Conservation (phyloP, 2,329 filamentous ascomycete genomes). For the Colletotrichum plurivorum region DNA sequence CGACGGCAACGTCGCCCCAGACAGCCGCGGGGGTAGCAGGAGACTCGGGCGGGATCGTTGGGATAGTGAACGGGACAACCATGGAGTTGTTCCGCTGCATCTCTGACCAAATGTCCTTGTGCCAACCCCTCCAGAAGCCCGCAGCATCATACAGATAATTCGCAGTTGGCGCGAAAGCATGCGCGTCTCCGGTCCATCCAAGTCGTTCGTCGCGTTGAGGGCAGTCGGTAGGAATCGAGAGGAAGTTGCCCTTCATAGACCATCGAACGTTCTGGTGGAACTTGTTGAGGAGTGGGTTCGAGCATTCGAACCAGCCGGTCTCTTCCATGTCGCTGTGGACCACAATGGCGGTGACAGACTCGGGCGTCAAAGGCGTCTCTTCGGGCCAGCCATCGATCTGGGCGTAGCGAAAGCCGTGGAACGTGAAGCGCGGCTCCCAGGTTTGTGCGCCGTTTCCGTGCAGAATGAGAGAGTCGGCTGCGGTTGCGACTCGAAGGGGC, state of each 20-base stretch:
- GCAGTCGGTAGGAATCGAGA: slow-evolving; percentile 71
- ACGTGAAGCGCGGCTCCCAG: slow-evolving; percentile 66
- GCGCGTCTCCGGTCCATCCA: slow-evolving; percentile 67
- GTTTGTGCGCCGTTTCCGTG: slow-evolving; percentile 41
- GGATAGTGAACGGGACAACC: slow-evolving; percentile 49
- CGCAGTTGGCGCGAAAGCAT: slow-evolving; percentile 64
- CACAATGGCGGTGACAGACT: slow-evolving; percentile 48
- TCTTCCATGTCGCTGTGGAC: slow-evolving; percentile 67
- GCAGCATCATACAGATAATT: slow-evolving; percentile 68
- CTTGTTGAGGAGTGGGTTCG: slow-evolving; percentile 64
- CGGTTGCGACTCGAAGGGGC: slow-evolving; percentile 60
- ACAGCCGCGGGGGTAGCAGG: slow-evolving; percentile 49
- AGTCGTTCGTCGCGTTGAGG: slow-evolving; percentile 69
- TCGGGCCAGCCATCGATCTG: slow-evolving; percentile 61
- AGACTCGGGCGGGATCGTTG: slow-evolving; percentile 45
- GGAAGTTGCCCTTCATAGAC: slow-evolving; percentile 72
- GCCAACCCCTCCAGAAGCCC: slow-evolving; percentile 65
- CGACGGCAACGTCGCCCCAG: slow-evolving; percentile 61
- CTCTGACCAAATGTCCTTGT: slow-evolving; percentile 59
- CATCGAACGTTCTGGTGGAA: slow-evolving; percentile 69
- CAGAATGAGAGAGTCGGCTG: slow-evolving; percentile 55
- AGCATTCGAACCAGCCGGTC: slow-evolving; percentile 66
- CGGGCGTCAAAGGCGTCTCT: slow-evolving; percentile 40
- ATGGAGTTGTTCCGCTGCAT: slow-evolving; percentile 43
- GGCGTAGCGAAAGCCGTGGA: slow-evolving; percentile 67